Percentiles rank a stretch among this genome's conserved stretches.
Evolutionary conservation across 768 basidiomycete genomes (phyloP).

Genomic region (Mycena leptocephala): DNA sequence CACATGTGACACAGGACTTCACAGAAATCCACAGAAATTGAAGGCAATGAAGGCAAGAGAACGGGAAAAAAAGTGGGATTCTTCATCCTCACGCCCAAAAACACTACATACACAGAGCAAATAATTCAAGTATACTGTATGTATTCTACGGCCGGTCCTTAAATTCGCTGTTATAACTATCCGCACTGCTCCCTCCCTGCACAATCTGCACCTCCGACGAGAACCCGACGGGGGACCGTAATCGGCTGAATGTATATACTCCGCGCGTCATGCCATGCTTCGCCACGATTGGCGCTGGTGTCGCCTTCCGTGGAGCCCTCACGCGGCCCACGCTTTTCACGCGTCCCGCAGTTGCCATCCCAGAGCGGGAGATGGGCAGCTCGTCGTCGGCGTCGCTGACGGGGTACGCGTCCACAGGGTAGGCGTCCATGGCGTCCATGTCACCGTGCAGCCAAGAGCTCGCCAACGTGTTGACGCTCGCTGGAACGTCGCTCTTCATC

Average conservation of each 20-base stretch:
- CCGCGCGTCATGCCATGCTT: conserved; percentile 27
- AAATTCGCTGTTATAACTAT: conserved; percentile 35
- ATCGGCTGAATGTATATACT: conserved; percentile 39
- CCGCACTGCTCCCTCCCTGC: conserved; percentile 34
- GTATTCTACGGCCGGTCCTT: background rate
- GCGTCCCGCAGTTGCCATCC: too few species aligned
- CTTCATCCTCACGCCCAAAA: background rate
- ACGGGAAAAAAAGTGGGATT: background rate
- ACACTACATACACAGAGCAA: background rate
- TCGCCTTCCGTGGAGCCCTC: conserved; percentile 29
- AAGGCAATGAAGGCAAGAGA: background rate
- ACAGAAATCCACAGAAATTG: background rate
- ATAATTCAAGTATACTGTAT: background rate
- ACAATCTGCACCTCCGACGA: conserved; percentile 36
- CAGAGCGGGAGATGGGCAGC: too few species aligned
- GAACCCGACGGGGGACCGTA: conserved; percentile 27
- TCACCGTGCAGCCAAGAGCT: conserved; percentile 37
- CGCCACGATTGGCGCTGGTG: conserved; percentile 28
- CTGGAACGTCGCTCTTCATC: background rate
- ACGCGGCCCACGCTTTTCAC: conserved; percentile 38
- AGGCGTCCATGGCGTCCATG: background rate
- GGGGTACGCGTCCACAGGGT: background rate
- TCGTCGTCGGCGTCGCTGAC: too few species aligned
- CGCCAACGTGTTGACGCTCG: conserved; percentile 33
- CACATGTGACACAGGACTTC: background rate